Percentiles rank a stretch among this genome's conserved stretches.
Conservation (phyloP, 495 filamentous ascomycete genomes). For the Talaromyces ruber region DNA sequence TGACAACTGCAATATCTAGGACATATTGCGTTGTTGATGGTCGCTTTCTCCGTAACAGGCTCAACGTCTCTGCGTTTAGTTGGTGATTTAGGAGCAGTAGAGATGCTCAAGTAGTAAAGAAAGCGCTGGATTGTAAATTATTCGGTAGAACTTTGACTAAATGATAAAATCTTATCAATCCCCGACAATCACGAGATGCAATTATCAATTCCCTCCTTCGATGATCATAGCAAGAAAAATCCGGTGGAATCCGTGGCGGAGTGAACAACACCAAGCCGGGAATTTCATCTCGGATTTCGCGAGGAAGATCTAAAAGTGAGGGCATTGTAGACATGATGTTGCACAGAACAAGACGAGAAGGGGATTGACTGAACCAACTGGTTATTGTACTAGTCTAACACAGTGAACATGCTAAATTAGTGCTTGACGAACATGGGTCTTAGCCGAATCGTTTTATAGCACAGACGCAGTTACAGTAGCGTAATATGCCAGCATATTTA, state of each 20-base stretch:
- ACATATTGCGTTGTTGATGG: background rate
- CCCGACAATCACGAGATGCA: background rate
- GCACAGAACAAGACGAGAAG: background rate
- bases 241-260: background rate
- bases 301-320: background rate
- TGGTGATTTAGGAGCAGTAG: background rate
- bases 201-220: background rate
- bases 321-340: background rate
- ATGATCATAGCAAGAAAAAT: constrained; percentile 1
- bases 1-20: background rate
- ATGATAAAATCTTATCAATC: background rate
- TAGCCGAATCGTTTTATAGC: too few species aligned
- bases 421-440: too few species aligned
- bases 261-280: background rate
- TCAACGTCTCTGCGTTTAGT: constrained; percentile 1
- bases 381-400: too few species aligned
- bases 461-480: too few species aligned
- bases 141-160: background rate
- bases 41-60: background rate
- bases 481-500: too few species aligned
- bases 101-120: background rate
- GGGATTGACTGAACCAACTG: background rate
- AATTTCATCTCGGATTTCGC: background rate
- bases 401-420: too few species aligned
- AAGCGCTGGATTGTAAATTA: background rate